These are phyloP conservation scores for Collybia sp. DNA, from an alignment of 768 basidiomycete genomes.

Conservation along the genomic window DNA sequence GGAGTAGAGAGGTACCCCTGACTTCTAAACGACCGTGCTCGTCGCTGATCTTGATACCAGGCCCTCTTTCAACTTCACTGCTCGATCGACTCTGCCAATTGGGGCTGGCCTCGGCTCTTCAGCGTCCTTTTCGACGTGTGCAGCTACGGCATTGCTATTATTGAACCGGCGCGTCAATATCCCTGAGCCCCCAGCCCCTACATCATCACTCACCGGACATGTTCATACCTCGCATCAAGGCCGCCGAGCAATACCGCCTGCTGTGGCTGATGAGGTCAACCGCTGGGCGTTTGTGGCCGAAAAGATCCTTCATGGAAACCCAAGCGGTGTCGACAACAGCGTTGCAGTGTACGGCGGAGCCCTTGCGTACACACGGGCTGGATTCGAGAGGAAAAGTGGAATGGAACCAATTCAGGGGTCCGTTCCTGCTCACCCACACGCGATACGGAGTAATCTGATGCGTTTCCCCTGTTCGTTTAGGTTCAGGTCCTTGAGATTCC, in stretches of 20 bases:
- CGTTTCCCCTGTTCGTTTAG: constrained; percentile 32
- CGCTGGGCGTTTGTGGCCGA: constrained; percentile 92
- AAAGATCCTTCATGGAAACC: constrained; percentile 95
- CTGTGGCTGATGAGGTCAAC: constrained; percentile 78
- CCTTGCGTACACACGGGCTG: constrained; percentile 79
- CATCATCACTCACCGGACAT: constrained; percentile 42
- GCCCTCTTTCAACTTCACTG: constrained; percentile 72
- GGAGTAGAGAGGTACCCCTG: constrained; percentile 50
- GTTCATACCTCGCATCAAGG: constrained; percentile 62
- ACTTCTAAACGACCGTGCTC: constrained; percentile 6
- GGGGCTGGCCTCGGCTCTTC: constrained; percentile 97
- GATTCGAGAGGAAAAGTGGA: constrained; percentile 72
- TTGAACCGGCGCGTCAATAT: constrained; percentile 63
- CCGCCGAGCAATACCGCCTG: constrained; percentile 56
- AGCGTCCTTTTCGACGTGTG: constrained; percentile 90
- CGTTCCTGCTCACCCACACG: constrained; percentile 20
- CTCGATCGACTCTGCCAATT: constrained; percentile 87
- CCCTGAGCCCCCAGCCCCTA: constrained; percentile 45
- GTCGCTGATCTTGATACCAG: constrained; percentile 31
- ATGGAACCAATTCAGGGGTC: constrained; percentile 87
- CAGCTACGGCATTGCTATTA: constrained; percentile 76
- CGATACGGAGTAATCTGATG: constrained; percentile 5
- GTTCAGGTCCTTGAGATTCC: constrained; percentile 86
- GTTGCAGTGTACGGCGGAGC: constrained; percentile 92
- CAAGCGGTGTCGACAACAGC: constrained; percentile 96